Base-by-base conservation (phyloP, 164 flowering plant genomes). In the Dillenia suffruticosa region DNA sequence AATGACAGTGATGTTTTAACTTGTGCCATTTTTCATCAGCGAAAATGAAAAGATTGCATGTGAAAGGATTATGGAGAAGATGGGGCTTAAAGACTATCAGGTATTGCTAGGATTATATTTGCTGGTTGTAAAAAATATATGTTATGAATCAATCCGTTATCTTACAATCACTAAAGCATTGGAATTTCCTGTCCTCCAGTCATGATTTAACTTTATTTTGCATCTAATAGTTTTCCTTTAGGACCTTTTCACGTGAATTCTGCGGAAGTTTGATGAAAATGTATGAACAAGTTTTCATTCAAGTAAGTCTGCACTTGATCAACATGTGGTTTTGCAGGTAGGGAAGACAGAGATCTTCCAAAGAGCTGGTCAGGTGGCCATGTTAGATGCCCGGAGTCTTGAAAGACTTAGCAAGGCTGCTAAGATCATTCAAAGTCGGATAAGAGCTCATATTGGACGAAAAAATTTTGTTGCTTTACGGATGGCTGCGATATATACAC, bases 321-420 rank as follows among this genome's bases (percentile, higher is more conserved):
- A 48, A 50, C 49, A 47, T 32, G 56, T 61, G 62, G 55, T 62
- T 62, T 52, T 66, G 54, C 89, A 92, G 98, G 71, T 93, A 59
- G 98, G 98, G 51, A 74, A 89, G 69, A 76, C 96, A 57, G 86
- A 88, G 72, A 73, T 95, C 61, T 92, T 92, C 69, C 73, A 89
- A 46, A 84, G 92, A 79, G 92, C 96, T 66, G 96, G 96, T 57
- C 96, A 89, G 67, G 88, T 89, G 96, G 99, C 97, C 57, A 92
- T 88, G 69, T 69, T 94, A 70, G 99, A 94, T 84, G 82, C 92
- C 49, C 74, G 68, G 51, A 86, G 94, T 77, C 77, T 85, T 55
- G 73, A 65, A 69, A 63, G 77, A 56, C 90, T 82, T 53, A 76
- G 72, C 54, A 72, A 61, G 62, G 81, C 93, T 51, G 96, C 89